Conservation (phyloP, 129 eudicot genomes). For the Centaurea solstitialis region DNA sequence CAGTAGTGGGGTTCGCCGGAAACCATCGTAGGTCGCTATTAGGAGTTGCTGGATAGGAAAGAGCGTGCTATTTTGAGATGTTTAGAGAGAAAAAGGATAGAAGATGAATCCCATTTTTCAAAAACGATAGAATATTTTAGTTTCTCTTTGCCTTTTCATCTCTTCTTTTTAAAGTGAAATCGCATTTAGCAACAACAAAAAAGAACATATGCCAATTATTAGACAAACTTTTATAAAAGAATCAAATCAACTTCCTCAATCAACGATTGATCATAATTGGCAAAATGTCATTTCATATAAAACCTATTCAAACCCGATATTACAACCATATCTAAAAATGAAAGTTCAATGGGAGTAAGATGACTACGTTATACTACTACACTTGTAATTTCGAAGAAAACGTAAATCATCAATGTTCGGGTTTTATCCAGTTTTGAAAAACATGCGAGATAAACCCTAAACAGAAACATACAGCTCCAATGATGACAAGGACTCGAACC, state of each 20-base stretch:
- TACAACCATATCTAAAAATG: neutral
- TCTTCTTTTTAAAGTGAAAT: too few relatives aligned
- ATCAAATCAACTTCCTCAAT: neutral
- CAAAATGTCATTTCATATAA: neutral
- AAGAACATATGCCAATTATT: neutral
- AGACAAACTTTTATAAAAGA: neutral
- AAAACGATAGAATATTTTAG: too few relatives aligned
- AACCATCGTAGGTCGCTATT: too few relatives aligned
- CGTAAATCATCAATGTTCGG: neutral
- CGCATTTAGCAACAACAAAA: too few relatives aligned
- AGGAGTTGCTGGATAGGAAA: too few relatives aligned
- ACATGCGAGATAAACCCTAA: slow-evolving; percentile 38
- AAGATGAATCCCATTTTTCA: too few relatives aligned
- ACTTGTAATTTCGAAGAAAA: neutral
- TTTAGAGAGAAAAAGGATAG: too few relatives aligned
- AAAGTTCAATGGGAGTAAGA: neutral
- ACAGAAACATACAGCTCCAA: slow-evolving; percentile 41
- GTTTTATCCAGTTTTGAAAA: slow-evolving; percentile 41
- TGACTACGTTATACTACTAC: neutral
- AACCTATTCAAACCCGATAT: neutral
- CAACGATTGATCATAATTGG: neutral
- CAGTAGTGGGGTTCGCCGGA: too few relatives aligned
- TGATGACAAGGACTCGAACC: slow-evolving; percentile 45
- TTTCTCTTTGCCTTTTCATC: too few relatives aligned
- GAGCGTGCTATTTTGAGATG: too few relatives aligned